Base-by-base conservation (phyloP, 225 moss, liverwort and hornwort genomes). In the Sphagnum tenellum region DNA sequence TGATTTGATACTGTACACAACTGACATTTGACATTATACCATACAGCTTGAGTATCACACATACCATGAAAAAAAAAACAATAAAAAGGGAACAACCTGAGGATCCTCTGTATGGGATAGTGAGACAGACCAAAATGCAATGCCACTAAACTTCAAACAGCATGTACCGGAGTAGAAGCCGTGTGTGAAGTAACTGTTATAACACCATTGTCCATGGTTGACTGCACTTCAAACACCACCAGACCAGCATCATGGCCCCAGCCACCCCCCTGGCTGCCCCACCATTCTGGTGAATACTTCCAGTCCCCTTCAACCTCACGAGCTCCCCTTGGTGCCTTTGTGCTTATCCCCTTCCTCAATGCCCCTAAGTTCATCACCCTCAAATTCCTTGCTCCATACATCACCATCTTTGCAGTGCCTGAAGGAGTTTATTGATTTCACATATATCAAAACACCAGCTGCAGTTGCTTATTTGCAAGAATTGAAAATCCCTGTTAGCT, bases 241-340 rank as follows among this genome's bases (percentile, higher is more conserved):
- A 84, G 77, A 11, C 95, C 95, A 9, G 63, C 68, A 70, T 82
- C 75, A 53, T 75, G 88, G 54, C 95, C 95, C 95, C 95, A 96
- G 67, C 95, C 81, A 61, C 88, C 88, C 62, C 77, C 89, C 57
- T 96, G 95, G 48, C 84, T 86, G 66, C 95, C 95, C 91, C 91
- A 96, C 95, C 95, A 96, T 70, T 96, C 95, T 2, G 95, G 88
- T 50, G 95, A 96, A 65, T 69, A 86, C 47, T 74, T 82, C 95
- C 95, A 96, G 70, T 88, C 82, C 61, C 95, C 89, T 65, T 88
- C 88, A 61, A 88, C 89, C 45, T 72, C 67, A 9, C 62, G 79
- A 65, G 80, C 80, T 50, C 77, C 79, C 54, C 86, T 13, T 69
- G 78, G 76, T 8, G 79, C 75, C 48, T 84, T 78, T 13, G 73